Percentiles rank a stretch among this genome's conserved stretches.
These are phyloP conservation scores for Gaillardinia entomophila DNA, from an alignment of 805 yeast species.

Conservation along the genomic window DNA sequence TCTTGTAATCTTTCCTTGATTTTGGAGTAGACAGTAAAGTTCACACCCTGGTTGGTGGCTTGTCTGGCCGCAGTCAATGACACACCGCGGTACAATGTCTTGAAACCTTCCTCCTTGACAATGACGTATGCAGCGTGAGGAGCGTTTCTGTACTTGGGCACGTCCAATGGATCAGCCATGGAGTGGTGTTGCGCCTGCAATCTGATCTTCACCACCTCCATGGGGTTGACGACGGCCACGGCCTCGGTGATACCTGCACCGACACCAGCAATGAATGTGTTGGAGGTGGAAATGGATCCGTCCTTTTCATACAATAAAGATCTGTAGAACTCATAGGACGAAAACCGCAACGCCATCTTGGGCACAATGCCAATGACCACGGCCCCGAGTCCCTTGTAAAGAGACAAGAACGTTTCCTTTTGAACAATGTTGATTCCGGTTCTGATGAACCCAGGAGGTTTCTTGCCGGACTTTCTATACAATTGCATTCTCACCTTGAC, in stretches of 20 bases:
- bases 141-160: slow-evolving; percentile 87
- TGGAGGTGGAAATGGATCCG: slow-evolving; percentile 62
- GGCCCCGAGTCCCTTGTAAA: slow-evolving; percentile 95
- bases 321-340: slow-evolving; percentile 88
- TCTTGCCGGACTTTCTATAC: slow-evolving; percentile 62
- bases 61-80: slow-evolving; percentile 95
- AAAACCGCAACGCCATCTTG: slow-evolving; percentile 95
- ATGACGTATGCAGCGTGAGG: slow-evolving; percentile 84
- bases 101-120: slow-evolving; percentile 85
- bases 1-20: slow-evolving; percentile 66
- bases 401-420: slow-evolving; percentile 77
- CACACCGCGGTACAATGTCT: slow-evolving; percentile 89
- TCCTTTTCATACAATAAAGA: slow-evolving; percentile 57
- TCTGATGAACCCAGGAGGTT: slow-evolving; percentile 78
- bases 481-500: slow-evolving; percentile 97
- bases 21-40: slow-evolving; percentile 90
- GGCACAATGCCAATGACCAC: slow-evolving; percentile 97
- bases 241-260: slow-evolving; percentile 98
- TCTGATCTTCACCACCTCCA: slow-evolving; percentile 95
- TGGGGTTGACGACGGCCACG: slow-evolving; percentile 89
- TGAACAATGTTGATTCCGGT: slow-evolving; percentile 77
- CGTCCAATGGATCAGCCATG: slow-evolving; percentile 72
- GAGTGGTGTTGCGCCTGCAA: slow-evolving; percentile 94
- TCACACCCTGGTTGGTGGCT: slow-evolving; percentile 97
- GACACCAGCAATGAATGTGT: slow-evolving; percentile 87